Evolutionary conservation across 2,329 filamentous ascomycete genomes (phyloP).

Genomic region (Chaetomiaceae sp.): DNA sequence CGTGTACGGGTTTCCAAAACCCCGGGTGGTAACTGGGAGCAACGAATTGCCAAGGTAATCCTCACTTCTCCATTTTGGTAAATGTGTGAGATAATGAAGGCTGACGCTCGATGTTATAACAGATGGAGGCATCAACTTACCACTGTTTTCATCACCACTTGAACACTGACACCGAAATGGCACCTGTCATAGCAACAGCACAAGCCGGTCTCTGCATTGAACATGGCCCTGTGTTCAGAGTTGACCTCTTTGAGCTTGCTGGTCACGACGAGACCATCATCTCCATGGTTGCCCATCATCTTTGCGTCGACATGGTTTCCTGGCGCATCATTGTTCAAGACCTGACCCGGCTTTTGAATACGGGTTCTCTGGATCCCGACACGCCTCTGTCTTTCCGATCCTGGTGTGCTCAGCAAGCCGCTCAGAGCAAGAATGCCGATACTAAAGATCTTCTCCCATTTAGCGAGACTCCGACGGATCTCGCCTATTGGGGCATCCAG

Average conservation of each 20-base stretch:
- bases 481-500: slow-evolving; percentile 19
- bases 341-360: slow-evolving; percentile 19
- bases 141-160: slow-evolving; percentile 12
- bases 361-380: slow-evolving; percentile 12
- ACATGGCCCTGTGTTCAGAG: slow-evolving; percentile 22
- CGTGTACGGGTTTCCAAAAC: slow-evolving; percentile 17
- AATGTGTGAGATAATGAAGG: too few species aligned
- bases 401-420: slow-evolving; percentile 19
- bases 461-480: slow-evolving; percentile 9
- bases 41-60: slow-evolving; percentile 19
- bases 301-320: slow-evolving; percentile 23
- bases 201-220: slow-evolving; percentile 19
- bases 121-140: slow-evolving; percentile 18
- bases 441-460: slow-evolving; percentile 18
- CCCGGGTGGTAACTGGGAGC: slow-evolving; percentile 18
- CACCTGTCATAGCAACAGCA: slow-evolving; percentile 7
- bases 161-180: slow-evolving; percentile 11
- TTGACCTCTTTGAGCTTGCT: slow-evolving; percentile 16
- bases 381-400: slow-evolving; percentile 16
- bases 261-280: slow-evolving; percentile 12
- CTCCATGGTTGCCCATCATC: slow-evolving; percentile 23
- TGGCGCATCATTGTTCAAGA: slow-evolving; percentile 25
- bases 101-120: background rate
- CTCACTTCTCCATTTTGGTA: too few species aligned
- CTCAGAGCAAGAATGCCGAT: slow-evolving; percentile 12